phyloP scores from a whole-genome alignment of 1,284 basidiomycete species.

The Serendipita sp. region DNA sequence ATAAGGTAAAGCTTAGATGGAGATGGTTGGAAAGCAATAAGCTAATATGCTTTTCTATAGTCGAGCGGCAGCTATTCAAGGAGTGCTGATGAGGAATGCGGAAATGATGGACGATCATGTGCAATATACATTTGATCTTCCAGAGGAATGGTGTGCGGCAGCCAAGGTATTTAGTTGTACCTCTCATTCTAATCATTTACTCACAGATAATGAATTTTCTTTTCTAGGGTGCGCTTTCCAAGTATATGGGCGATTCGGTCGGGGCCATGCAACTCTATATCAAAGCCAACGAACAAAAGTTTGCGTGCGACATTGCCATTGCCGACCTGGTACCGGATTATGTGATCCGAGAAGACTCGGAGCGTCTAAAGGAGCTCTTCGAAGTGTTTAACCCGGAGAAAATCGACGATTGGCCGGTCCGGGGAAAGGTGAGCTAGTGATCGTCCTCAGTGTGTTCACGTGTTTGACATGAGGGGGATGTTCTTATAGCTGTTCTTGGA shows the following conservation, averaged over 20 bases:
- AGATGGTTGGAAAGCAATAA: slow-evolving; percentile 10
- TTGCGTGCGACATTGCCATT: slow-evolving; percentile 73
- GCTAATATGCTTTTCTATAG: slow-evolving; percentile 22
- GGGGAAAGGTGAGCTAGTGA: slow-evolving; percentile 51
- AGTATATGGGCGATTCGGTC: slow-evolving; percentile 51
- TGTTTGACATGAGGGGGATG: slow-evolving; percentile 3
- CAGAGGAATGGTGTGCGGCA: slow-evolving; percentile 74
- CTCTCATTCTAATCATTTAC: slow-evolving; percentile 7
- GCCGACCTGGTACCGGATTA: slow-evolving; percentile 82
- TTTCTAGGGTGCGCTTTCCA: slow-evolving; percentile 48
- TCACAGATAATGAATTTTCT: neutral
- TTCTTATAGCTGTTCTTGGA: slow-evolving; percentile 45
- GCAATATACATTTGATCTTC: slow-evolving; percentile 64
- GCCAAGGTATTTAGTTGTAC: slow-evolving; percentile 45
- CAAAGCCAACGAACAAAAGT: slow-evolving; percentile 50
- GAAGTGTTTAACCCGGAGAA: slow-evolving; percentile 45
- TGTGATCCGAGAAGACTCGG: slow-evolving; percentile 65
- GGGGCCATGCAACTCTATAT: slow-evolving; percentile 69
- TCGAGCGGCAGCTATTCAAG: slow-evolving; percentile 68
- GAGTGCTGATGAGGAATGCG: slow-evolving; percentile 60
- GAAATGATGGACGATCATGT: slow-evolving; percentile 59
- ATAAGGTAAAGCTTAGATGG: slow-evolving; percentile 41
- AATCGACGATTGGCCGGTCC: slow-evolving; percentile 61
- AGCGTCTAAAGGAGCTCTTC: slow-evolving; percentile 63
- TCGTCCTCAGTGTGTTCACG: slow-evolving; percentile 5